Base-by-base conservation (phyloP, 192 early-diverging fungal genomes). In the Podochytrium sp. region DNA sequence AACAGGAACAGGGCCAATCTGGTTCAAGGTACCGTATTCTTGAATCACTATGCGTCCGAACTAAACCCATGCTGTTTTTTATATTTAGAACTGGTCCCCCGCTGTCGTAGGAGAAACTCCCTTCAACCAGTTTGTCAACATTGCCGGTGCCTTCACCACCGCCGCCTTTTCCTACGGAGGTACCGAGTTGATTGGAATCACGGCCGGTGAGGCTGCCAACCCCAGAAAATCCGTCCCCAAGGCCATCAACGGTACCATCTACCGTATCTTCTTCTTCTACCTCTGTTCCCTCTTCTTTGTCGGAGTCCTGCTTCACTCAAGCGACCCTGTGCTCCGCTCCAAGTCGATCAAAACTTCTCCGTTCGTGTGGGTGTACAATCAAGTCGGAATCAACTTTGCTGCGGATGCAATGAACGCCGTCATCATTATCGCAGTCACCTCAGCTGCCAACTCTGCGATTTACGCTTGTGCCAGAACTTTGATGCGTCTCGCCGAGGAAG, bases 201-300 rank as follows among this genome's bases (percentile, higher is more conserved):
- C 94, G 6, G 93, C 93, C 35, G 94, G 92, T 76, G 95, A 97
- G 80, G 89, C 90, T 38, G 85, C 86, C 33, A 97, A 97, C 80
- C 93, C 93, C 23, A 79, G 84, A n/a, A 89, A 91, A 58, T 71
- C 77, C 25, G 64, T 74, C 3, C 71, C 77, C 0, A 20, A 59
- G 10, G 71, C 70, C 38, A 79, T 82, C 65, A 75, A 74, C 16
- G 68, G 76, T 1, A 78, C 79, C 23, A 95, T 97, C 65, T 94
- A 89, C 90, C 89, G 95, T 50, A 94, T 95, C 61, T 71, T 92
- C 38, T 56, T 92, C 16, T 92, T 94, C 75, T 91, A 91, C 75
- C 73, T 91, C 53, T 37, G 82, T 38, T 79, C 90, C 1, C 81
- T 92, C 32, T 89, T 92, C 51, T 73, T 92, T 29, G 89, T 92